Conservation (phyloP, 352 stramenopile genomes). For the Globisporangium iwayamae region DNA sequence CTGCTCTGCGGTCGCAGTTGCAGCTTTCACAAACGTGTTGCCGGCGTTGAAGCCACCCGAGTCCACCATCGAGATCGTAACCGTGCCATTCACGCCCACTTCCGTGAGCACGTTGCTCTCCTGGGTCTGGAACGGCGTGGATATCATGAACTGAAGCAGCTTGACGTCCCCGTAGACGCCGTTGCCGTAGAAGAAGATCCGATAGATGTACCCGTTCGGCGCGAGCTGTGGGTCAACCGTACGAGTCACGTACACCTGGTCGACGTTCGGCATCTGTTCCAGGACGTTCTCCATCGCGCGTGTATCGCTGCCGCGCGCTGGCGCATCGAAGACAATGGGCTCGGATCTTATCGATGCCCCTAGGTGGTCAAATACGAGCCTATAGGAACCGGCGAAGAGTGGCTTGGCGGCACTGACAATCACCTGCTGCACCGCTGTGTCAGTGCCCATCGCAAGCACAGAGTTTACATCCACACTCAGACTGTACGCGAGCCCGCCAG, state of each 20-base stretch:
- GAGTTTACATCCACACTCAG: conserved; percentile 35
- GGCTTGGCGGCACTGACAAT: conserved; percentile 50
- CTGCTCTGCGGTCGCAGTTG: conserved; percentile 33
- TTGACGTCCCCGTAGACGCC: conserved; percentile 38
- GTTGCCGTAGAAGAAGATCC: conserved; percentile 77
- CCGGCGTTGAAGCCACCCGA: conserved; percentile 38
- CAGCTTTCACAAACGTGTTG: conserved; percentile 54
- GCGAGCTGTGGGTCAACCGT: conserved; percentile 25
- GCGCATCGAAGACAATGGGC: conserved; percentile 66
- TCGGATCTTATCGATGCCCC: conserved; percentile 26
- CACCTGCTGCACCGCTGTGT: conserved; percentile 69
- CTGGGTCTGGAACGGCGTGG: conserved; percentile 55
- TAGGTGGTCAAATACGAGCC: conserved; percentile 41
- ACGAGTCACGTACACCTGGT: conserved; percentile 71
- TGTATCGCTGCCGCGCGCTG: conserved; percentile 31
- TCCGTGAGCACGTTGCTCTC: conserved; percentile 57
- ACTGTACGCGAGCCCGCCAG: conserved; percentile 27
- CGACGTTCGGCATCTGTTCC: conserved; percentile 59
- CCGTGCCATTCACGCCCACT: conserved; percentile 24
- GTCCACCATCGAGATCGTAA: conserved; percentile 42
- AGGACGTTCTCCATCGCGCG: conserved; percentile 55
- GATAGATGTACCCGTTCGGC: conserved; percentile 64
- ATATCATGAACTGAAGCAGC: conserved; percentile 24
- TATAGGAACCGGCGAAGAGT: conserved; percentile 55
- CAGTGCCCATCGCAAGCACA: conserved; percentile 57